These are phyloP conservation scores for Saprolegnia parasitica DNA, from an alignment of 352 stramenopile genomes.

Conservation along the genomic window DNA sequence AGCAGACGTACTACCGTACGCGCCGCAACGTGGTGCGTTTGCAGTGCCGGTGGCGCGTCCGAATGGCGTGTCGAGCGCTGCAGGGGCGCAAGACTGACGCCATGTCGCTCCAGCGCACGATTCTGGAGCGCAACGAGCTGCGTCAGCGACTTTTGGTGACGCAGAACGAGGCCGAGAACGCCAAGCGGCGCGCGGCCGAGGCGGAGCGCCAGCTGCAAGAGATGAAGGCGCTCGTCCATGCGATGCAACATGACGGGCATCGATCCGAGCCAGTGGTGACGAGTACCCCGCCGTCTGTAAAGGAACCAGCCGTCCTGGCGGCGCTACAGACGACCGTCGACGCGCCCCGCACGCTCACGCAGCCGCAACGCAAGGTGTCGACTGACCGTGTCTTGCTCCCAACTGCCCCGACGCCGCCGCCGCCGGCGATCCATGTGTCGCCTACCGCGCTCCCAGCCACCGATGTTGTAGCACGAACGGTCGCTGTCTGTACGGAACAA, in stretches of 20 bases:
- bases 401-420: no score
- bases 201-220: conserved; percentile 15
- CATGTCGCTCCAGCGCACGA: conserved; percentile 21
- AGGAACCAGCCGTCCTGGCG: no score
- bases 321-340: no score
- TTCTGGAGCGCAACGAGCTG: conserved; percentile 24
- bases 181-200: conserved; percentile 16
- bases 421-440: no score
- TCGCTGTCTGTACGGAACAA: no score
- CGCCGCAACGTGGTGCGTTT: neutral
- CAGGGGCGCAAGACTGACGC: conserved; percentile 8
- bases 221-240: conserved; percentile 2
- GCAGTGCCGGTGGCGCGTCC: conserved; percentile 20
- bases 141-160: neutral
- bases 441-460: no score
- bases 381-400: no score
- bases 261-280: no score
- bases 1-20: neutral
- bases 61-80: neutral
- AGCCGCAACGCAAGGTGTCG: no score
- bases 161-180: conserved; percentile 1
- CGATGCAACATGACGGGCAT: neutral
- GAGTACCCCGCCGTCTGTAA: no score
- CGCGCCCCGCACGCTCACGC: no score
- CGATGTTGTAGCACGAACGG: no score